These are phyloP conservation scores for Teratosphaeria pseudoeucalypti DNA, from an alignment of 2,329 filamentous ascomycete genomes.

Conservation along the genomic window DNA sequence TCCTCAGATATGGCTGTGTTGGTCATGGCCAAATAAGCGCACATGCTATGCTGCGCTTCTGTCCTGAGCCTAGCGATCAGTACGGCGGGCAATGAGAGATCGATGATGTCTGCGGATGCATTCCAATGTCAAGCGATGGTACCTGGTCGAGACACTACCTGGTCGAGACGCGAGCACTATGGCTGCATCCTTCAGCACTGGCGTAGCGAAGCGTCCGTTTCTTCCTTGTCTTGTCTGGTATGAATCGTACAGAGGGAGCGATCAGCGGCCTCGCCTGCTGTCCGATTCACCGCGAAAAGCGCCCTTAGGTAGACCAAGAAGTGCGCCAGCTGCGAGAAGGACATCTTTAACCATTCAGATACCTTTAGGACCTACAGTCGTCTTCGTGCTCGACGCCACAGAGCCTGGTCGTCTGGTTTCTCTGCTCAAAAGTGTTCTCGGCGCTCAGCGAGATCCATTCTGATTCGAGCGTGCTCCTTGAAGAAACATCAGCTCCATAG, in stretches of 20 bases:
- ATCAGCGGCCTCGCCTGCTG: neutral
- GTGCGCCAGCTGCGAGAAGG: neutral
- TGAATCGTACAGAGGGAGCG: neutral
- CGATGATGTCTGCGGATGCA: neutral
- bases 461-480: neutral
- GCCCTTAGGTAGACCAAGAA: neutral
- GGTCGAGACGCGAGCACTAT: neutral
- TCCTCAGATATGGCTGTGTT: neutral
- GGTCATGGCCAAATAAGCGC: neutral
- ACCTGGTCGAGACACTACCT: no score
- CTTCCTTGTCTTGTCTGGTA: neutral
- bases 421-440: neutral
- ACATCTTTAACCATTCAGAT: neutral
- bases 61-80: neutral
- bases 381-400: neutral
- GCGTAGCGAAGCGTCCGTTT: neutral
- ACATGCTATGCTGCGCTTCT: neutral
- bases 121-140: neutral
- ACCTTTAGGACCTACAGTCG: neutral
- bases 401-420: neutral
- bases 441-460: neutral
- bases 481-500: neutral
- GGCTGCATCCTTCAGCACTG: neutral
- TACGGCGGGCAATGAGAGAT: neutral
- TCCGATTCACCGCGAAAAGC: neutral